phyloP scores from a whole-genome alignment of 176 grass and related monocot genomes.

The Phoenix roebelenii region DNA sequence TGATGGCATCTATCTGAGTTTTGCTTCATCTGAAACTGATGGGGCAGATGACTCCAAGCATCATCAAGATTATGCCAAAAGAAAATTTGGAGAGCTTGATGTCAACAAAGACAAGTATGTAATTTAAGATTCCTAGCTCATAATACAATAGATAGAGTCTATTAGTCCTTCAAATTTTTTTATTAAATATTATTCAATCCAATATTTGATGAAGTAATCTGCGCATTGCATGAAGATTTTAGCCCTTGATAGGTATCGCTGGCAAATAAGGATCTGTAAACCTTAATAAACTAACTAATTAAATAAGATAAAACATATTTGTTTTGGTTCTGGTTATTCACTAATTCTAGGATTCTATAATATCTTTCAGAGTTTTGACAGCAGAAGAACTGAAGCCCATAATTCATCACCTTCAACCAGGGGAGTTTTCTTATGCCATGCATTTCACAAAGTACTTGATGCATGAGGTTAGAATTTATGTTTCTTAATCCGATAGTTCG shows the following conservation, averaged over 20 bases:
- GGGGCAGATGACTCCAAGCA: background rate
- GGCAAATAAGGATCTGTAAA: too few species aligned
- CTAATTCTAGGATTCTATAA: too few species aligned
- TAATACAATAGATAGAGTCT: too few species aligned
- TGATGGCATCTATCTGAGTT: constrained; percentile 3
- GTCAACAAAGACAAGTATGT: constrained; percentile 23
- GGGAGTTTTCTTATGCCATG: constrained; percentile 23
- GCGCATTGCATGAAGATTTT: background rate
- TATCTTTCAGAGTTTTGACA: constrained; percentile 22
- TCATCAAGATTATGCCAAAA: constrained; percentile 4
- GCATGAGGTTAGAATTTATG: constrained; percentile 11
- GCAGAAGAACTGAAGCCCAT: constrained; percentile 35
- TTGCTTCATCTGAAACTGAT: background rate
- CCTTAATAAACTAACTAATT: too few species aligned
- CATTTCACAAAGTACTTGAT: constrained; percentile 28
- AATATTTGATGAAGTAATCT: background rate
- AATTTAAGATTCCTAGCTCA: background rate
- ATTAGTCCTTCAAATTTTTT: too few species aligned
- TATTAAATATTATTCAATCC: too few species aligned
- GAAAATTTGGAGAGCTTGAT: constrained; percentile 32
- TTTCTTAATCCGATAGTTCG: background rate
- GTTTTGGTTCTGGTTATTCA: too few species aligned
- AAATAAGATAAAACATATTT: too few species aligned
- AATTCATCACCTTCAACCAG: constrained; percentile 18
- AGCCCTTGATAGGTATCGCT: too few species aligned